phyloP scores from a whole-genome alignment of 768 basidiomycete species.

The Mycena chlorophos region DNA sequence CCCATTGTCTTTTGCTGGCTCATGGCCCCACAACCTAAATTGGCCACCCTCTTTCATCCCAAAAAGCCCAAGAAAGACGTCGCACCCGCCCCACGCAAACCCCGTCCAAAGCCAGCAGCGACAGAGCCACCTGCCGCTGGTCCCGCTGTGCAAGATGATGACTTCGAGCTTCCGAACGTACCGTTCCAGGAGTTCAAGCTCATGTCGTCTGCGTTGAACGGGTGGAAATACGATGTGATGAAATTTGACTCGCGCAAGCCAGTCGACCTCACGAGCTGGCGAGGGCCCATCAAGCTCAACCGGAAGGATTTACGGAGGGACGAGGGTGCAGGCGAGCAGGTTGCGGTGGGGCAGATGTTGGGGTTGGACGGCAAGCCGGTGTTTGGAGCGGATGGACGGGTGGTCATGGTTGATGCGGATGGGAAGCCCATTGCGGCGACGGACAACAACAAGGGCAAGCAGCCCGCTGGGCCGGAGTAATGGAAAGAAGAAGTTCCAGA shows the following conservation, averaged over 20 bases:
- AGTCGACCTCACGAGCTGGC: conserved; percentile 70
- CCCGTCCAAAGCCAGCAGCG: conserved; percentile 39
- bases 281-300: conserved; percentile 80
- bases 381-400: conserved; percentile 69
- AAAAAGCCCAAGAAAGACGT: conserved; percentile 53
- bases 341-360: conserved; percentile 71
- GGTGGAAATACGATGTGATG: conserved; percentile 92
- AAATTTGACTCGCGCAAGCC: conserved; percentile 80
- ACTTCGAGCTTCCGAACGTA: conserved; percentile 60
- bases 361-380: conserved; percentile 85
- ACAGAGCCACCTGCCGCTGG: no score
- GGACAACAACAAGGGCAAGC: conserved; percentile 45
- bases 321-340: conserved; percentile 38
- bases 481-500: conserved; percentile 74
- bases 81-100: conserved; percentile 34
- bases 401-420: conserved; percentile 82
- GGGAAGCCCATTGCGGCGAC: conserved; percentile 68
- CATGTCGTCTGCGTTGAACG: conserved; percentile 76
- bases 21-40: conserved; percentile 47
- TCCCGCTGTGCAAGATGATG: conserved; percentile 46
- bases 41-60: conserved; percentile 63
- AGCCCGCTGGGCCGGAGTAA: conserved; percentile 35
- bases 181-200: conserved; percentile 76
- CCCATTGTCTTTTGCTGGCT: no score
- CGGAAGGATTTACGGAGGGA: conserved; percentile 75